A percentile compares a stretch with the other conserved stretches of the same genome.
Conservation (phyloP, 2,329 filamentous ascomycete genomes). For the Trichoderma koningii region DNA sequence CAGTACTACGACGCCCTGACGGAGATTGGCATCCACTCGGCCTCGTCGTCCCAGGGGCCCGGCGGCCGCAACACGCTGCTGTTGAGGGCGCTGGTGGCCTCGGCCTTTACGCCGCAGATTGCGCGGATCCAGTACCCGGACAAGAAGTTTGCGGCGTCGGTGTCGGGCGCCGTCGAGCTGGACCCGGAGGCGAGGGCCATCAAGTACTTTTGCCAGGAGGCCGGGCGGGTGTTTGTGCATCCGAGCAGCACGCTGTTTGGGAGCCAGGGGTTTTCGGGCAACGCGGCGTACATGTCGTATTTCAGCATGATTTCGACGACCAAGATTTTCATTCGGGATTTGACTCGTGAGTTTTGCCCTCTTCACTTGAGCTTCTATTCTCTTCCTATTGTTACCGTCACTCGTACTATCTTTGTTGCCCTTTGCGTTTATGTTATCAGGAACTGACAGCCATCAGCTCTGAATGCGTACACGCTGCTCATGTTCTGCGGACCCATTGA, state of each 20-base stretch:
- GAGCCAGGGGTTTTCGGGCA: constrained; percentile 73
- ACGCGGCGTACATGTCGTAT: constrained; percentile 80
- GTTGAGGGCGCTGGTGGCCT: constrained; percentile 69
- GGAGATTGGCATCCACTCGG: constrained; percentile 76
- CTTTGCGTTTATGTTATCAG: not conserved
- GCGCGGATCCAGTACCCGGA: constrained; percentile 91
- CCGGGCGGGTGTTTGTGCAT: constrained; percentile 88
- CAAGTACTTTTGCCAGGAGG: constrained; percentile 87
- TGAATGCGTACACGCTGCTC: constrained; percentile 85
- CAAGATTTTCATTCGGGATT: constrained; percentile 87
- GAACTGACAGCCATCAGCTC: constrained; percentile 54
- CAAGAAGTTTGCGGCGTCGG: constrained; percentile 87
- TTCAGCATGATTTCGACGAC: constrained; percentile 89
- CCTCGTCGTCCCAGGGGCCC: constrained; percentile 37
- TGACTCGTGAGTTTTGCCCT: constrained; percentile 69
- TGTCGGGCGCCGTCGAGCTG: constrained; percentile 86
- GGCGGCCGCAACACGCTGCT: constrained; percentile 48
- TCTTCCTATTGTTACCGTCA: too few species aligned
- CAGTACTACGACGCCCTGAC: constrained; percentile 86
- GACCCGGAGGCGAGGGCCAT: constrained; percentile 92
- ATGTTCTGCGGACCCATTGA: constrained; percentile 84
- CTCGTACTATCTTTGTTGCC: too few species aligned
- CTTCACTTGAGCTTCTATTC: too few species aligned
- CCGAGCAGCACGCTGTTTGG: constrained; percentile 85
- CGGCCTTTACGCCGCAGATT: constrained; percentile 80